A percentile compares a stretch with the other conserved stretches of the same genome.
Conservation (phyloP, 139 green algal species). For the Coelastrella sp. region DNA sequence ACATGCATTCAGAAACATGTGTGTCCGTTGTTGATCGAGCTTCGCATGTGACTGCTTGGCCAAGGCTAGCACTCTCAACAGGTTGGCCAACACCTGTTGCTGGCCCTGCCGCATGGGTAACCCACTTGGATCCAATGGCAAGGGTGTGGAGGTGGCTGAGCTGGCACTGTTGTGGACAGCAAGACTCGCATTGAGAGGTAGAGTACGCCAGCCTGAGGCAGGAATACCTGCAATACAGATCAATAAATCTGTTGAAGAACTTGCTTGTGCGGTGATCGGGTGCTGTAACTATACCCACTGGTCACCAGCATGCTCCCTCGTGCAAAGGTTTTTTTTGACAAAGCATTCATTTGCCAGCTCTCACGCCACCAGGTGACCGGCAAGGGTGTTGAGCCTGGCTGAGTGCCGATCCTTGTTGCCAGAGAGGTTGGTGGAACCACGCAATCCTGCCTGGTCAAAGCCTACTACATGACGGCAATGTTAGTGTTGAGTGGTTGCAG, state of each 20-base stretch:
- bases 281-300: too few species aligned
- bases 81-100: slow-evolving; percentile 34
- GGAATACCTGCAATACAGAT: background rate
- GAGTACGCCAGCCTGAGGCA: background rate
- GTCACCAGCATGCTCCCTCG: too few species aligned
- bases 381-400: too few species aligned
- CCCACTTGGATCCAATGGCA: background rate
- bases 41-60: background rate
- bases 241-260: background rate
- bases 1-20: slow-evolving; percentile 25
- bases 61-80: slow-evolving; percentile 29
- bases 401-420: too few species aligned
- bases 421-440: too few species aligned
- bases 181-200: background rate
- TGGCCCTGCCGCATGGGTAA: slow-evolving; percentile 1
- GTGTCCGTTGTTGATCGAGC: slow-evolving; percentile 29
- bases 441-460: background rate
- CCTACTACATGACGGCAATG: background rate
- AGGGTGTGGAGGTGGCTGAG: background rate
- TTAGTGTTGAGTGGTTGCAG: background rate
- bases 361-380: too few species aligned
- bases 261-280: too few species aligned
- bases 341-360: too few species aligned
- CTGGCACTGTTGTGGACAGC: background rate
- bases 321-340: too few species aligned